A percentile compares a stretch with the other conserved stretches of the same genome.
phyloP scores from a whole-genome alignment of 129 eudicot genomes.

The Daucus carota region DH1_v3.0 NC_030384.2:42533501-42534000 shows the following conservation, averaged over 20 bases:
- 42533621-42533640: not conserved
- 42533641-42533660: not conserved
- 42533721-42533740: too few species aligned
- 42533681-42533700: not conserved
- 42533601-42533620: not conserved
- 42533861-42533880: not conserved
- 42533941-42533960: not conserved
- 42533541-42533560: not conserved
- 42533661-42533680: not conserved
- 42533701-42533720: not conserved
- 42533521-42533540: not conserved
- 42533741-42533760: not conserved
- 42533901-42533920: not conserved
- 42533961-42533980: not conserved
- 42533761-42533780: not conserved
- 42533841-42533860: not conserved
- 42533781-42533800: not conserved
- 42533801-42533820: not conserved
- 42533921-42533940: not conserved
- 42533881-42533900: not conserved
- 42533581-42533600: not conserved
- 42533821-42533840: not conserved
- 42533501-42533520: not conserved
- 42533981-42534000: not conserved
- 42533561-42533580: conserved; percentile 3